Base-by-base conservation (phyloP, 345 rosid genomes). In the Boechera retrofracta region DNA sequence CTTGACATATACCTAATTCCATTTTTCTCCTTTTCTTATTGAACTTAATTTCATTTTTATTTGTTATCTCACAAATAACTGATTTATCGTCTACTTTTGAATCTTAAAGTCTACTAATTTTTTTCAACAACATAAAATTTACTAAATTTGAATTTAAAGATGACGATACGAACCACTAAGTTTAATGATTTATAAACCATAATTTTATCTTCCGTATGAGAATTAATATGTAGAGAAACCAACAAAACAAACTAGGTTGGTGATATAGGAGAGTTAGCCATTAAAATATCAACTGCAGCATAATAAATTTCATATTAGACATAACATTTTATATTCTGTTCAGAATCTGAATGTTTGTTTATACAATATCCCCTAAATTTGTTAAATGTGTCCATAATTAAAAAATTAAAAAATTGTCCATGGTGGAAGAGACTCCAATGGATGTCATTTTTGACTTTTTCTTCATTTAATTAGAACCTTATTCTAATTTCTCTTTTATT, bases 371-470 rank as follows among this genome's bases (percentile, higher is more conserved):
- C 59, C 35, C 35, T 38, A 39, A 36, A 38, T 33, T 36, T 21
- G 47, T 36, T 39, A 62, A 39, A 59, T 42, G 15, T 76, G 53
- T 60, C 8, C n/a, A 39, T n/a, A 15, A 60, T 16, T 60, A 60
- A 16, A 7, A 8, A 59, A 35, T 0, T 13, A 15, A 15, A 33
- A 58, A 16, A 0, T 6, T 67, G 41, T 68, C 6, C 15, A 45
- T 16, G 49, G 13, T 16, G 41, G 35, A 28, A 39, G 8, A 52
- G 36, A 41, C 7, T 39, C 3, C 9, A 28, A 29, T 55, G 68
- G 8, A 61, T 56, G 52, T 63, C 76, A 56, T 10, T 28, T 63
- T 56, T 45, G 71, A 71, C 76, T 13, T 69, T 76, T 76, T 76
- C 64, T 24, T 24, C 65, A 51, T 59, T 11, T 21, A 21, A 21